Base-by-base conservation (phyloP, 805 yeast genomes). In the Kluyveromyces siamensis region DNA sequence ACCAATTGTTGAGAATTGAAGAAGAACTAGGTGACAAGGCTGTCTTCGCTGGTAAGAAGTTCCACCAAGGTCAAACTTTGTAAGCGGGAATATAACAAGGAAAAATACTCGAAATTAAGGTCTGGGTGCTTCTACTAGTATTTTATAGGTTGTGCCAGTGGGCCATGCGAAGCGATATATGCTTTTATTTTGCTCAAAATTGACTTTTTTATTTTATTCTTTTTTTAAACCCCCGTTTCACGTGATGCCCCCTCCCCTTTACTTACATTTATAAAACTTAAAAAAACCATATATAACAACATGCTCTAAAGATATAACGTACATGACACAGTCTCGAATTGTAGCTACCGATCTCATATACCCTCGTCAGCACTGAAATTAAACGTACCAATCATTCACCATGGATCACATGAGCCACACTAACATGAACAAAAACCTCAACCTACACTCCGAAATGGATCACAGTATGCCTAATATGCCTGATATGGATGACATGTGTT, bases 21-120 rank as follows among this genome's bases (percentile, higher is more conserved):
- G 96, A 91, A 80, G 95, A 87, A 79, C 85, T 91, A 70, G 98
- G 97, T 70, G 90, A 81, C 84, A 88, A 89, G 81, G 97, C 97
- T 59, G 68, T 90, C 72, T 91, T 80, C 79, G 96, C 98, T 58
- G 97, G 98, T 72, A 79, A 77, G 67, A 74, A 86, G 73, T 90
- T 91, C 91, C 93, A 84, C 79, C 58, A 59, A 59, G 70, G 69
- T 63, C 51, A 56, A 63, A 69, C 69, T 57, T 72, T 66, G 58
- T 66, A 66, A 65, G 56, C 55, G 25, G 25, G 25, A 21, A 21
- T 21, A 21, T 21, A 21, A 21, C 6, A 21, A 21, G 25, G 6
- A 21, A 21, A 21, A 21, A 21, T 5, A 30, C 35, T 30, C 7
- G 3, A 30, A 30, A 30, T 5, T 30, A 7, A 30, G 6, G 25